A percentile compares a stretch with the other conserved stretches of the same genome.
phyloP scores from a whole-genome alignment of 768 basidiomycete species.

The Galerina sulciceps region DNA sequence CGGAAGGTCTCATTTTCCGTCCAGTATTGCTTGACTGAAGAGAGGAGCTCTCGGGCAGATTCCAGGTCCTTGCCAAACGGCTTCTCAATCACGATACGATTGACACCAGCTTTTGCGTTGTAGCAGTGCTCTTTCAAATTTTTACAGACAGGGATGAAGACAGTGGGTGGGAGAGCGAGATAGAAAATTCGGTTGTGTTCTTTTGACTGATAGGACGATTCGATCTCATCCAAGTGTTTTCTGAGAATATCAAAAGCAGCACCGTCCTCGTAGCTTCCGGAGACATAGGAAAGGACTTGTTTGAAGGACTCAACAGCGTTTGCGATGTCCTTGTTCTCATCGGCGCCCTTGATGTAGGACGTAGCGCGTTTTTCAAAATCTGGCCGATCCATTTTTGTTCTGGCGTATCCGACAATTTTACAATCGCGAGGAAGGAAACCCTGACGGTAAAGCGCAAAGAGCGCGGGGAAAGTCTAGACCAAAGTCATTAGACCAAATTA shows the following conservation, averaged over 20 bases:
- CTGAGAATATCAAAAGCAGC: slow-evolving; percentile 79
- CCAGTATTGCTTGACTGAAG: slow-evolving; percentile 85
- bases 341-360: slow-evolving; percentile 82
- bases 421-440: slow-evolving; percentile 81
- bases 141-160: slow-evolving; percentile 89
- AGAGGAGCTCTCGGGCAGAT: slow-evolving; percentile 78
- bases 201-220: slow-evolving; percentile 65
- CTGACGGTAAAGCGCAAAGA: slow-evolving; percentile 86
- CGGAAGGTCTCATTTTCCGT: slow-evolving; percentile 97
- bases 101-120: slow-evolving; percentile 64
- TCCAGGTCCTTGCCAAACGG: slow-evolving; percentile 96
- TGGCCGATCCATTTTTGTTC: slow-evolving; percentile 88
- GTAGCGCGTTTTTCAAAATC: slow-evolving; percentile 88
- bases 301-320: slow-evolving; percentile 85
- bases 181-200: slow-evolving; percentile 90
- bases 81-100: slow-evolving; percentile 97
- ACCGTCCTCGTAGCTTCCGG: slow-evolving; percentile 88
- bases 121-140: slow-evolving; percentile 87
- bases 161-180: slow-evolving; percentile 95
- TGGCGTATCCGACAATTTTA: slow-evolving; percentile 95
- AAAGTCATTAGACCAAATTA: slow-evolving; percentile 5
- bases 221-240: slow-evolving; percentile 77
- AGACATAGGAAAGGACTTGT: slow-evolving; percentile 74
- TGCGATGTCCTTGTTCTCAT: slow-evolving; percentile 61
- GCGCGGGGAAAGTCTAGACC: slow-evolving; percentile 88